Evolutionary conservation across 2,329 filamentous ascomycete genomes (phyloP), one percentile per base, ranked within the genome.

Genomic region (Ceratocystis harringtonii): DNA sequence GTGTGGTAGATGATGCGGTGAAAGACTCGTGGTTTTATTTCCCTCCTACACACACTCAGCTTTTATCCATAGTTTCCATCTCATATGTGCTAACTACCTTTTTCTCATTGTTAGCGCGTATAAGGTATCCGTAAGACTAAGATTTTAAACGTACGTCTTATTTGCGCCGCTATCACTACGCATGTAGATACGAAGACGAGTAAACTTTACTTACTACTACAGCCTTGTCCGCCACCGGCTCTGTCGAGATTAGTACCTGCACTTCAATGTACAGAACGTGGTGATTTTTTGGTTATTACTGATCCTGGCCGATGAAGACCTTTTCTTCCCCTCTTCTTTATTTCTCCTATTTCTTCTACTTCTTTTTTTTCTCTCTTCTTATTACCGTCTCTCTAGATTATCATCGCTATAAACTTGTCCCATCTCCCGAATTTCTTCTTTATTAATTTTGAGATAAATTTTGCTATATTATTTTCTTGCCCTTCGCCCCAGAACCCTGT

Each of bases 381-480:
- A 8, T 12, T 7, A 17, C 62, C 66, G 65, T 41, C 3, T 4
- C 66, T 58, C 63, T 62, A 61, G 44, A 67, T 58, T 52, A 63
- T 64, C 57, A 43, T 61, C 60, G 61, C 36, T 2, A 41, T 15
- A 41, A 41, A 5, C 36, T 41, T 5, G 4, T 41, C 36, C 36
- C 36, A 41, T 41, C 36, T 41, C 36, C 3, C 36, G 36, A 41
- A 36, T 61, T 50, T 65, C 69, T 67, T 75, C n/a, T 41, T 44
- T 41, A 22, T 22, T 41, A 8, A n/a, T 52, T 25, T 8, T 22
- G 36, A 41, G 36, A 15, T 48, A 30, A 17, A n/a, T 12, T 6
- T 63, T 19, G 15, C 8, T 45, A 25, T 45, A 28, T 28, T 36
- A n/a, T 63, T 32, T 28, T 63, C 7, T 55, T 28, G 32, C 50